Percentiles rank a stretch among this genome's conserved stretches.
Evolutionary conservation across 768 basidiomycete species (phyloP).

Genomic region (Amanita molliuscula): DNA sequence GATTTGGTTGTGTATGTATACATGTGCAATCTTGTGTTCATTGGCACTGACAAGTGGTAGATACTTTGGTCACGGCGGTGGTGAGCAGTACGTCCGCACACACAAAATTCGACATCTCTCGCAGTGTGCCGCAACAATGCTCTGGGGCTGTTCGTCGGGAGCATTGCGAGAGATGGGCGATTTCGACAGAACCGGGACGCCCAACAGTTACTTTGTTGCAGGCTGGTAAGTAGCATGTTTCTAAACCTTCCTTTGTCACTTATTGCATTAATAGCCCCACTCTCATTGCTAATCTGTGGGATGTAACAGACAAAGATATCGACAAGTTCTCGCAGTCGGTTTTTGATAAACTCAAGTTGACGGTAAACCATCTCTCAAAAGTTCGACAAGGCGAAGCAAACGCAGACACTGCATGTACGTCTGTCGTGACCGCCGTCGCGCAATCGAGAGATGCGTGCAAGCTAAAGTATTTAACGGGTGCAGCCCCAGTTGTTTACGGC

Average conservation of each 20-base stretch:
- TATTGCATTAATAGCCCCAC: constrained; percentile 52
- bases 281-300: constrained; percentile 93
- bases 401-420: constrained; percentile 22
- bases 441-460: constrained; percentile 75
- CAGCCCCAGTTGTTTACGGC: constrained; percentile 91
- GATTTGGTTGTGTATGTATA: constrained; percentile 84
- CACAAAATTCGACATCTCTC: constrained; percentile 74
- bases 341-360: constrained; percentile 60
- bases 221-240: constrained; percentile 63
- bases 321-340: constrained; percentile 86
- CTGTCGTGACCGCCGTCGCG: constrained; percentile 68
- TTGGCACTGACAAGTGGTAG: constrained; percentile 28
- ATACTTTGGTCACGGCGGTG: constrained; percentile 96
- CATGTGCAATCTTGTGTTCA: background rate
- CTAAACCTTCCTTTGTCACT: background rate
- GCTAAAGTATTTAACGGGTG: constrained; percentile 88
- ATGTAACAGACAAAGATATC: constrained; percentile 96
- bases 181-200: constrained; percentile 86
- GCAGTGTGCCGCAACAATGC: constrained; percentile 88
- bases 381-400: constrained; percentile 6
- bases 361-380: constrained; percentile 15
- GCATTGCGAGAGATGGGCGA: constrained; percentile 84
- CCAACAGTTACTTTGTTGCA: constrained; percentile 92
- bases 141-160: constrained; percentile 99
- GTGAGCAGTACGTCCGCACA: constrained; percentile 87